phyloP scores from a whole-genome alignment of 2,329 filamentous ascomycete genomes.

The Shiraia sp. region DNA sequence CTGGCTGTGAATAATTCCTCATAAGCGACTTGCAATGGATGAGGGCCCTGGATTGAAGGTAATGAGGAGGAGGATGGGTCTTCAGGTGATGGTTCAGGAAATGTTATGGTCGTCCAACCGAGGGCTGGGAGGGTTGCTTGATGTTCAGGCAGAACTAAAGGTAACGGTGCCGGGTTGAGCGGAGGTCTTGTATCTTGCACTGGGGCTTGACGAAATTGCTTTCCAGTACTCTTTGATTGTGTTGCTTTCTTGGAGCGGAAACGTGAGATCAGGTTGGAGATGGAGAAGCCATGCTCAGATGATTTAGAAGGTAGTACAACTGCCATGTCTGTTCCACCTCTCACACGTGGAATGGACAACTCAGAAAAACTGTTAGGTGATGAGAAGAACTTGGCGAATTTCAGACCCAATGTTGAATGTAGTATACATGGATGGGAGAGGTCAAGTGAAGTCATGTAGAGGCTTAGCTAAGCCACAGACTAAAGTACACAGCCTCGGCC shows the following conservation, averaged over 20 bases:
- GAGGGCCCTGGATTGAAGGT: conserved; percentile 7
- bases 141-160: conserved; percentile 39
- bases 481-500: conserved; percentile 27
- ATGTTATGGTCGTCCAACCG: conserved; percentile 44
- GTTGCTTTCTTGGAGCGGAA: conserved; percentile 24
- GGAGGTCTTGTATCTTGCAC: conserved; percentile 21
- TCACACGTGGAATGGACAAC: no score
- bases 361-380: no score
- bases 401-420: no score
- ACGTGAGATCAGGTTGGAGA: conserved; percentile 35
- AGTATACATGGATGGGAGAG: background rate
- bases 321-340: conserved; percentile 19
- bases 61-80: background rate
- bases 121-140: conserved; percentile 33
- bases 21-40: conserved; percentile 38
- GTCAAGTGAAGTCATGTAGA: background rate
- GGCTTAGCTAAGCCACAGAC: background rate
- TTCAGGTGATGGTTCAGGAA: conserved; percentile 18
- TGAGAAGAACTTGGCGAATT: no score
- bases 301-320: conserved; percentile 15
- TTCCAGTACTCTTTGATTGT: background rate
- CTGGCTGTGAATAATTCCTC: conserved; percentile 34
- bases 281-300: conserved; percentile 22
- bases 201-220: background rate
- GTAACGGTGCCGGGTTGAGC: conserved; percentile 27